Percentiles rank a stretch among this genome's conserved stretches.
Conservation (phyloP, 352 stramenopile genomes). For the Peronospora farinosa region DNA sequence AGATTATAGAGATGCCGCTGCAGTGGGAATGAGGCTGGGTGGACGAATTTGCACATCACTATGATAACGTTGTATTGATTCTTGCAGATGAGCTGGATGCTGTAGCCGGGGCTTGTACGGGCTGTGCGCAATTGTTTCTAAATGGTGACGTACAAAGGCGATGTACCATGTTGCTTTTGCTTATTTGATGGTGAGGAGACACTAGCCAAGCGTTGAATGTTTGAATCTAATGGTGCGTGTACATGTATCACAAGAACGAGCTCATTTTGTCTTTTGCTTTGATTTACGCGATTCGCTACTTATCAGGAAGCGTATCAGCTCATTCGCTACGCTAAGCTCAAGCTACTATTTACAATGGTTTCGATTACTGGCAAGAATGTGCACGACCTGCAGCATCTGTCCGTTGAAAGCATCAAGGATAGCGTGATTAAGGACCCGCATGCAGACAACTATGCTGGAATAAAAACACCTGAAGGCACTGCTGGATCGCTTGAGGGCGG, state of each 20-base stretch:
- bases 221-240: too few relatives aligned
- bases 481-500: constrained; percentile 27
- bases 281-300: constrained; percentile 9
- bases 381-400: constrained; percentile 33
- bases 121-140: constrained; percentile 1
- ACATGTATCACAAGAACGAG: constrained; percentile 7
- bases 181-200: neutral
- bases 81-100: constrained; percentile 2
- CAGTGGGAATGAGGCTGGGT: too few relatives aligned
- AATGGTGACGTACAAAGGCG: neutral
- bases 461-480: constrained; percentile 28
- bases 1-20: constrained; percentile 12
- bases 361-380: constrained; percentile 22
- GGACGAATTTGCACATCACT: constrained; percentile 14
- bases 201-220: too few relatives aligned
- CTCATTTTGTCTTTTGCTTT: constrained; percentile 22
- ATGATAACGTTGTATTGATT: constrained; percentile 10
- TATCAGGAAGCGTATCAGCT: constrained; percentile 4
- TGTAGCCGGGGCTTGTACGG: constrained; percentile 14
- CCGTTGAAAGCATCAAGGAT: constrained; percentile 32
- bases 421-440: constrained; percentile 25
- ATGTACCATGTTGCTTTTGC: too few relatives aligned
- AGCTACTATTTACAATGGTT: constrained; percentile 13
- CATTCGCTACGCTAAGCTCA: constrained; percentile 2
- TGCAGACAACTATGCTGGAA: constrained; percentile 21